These are phyloP conservation scores for Stephania japonica DNA, from an alignment of 164 flowering plant species.

Conservation along the genomic window DNA sequence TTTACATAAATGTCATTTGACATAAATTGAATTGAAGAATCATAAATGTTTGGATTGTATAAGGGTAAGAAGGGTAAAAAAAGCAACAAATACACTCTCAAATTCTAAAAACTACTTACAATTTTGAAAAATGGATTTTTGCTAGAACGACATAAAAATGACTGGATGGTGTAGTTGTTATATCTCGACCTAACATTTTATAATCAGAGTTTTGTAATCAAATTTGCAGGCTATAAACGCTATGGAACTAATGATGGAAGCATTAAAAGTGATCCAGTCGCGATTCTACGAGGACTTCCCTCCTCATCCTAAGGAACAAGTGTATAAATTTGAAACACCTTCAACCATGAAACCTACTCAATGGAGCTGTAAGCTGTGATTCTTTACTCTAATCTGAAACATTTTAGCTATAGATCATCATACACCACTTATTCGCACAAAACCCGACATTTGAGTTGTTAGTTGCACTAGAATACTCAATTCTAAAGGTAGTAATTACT, in stretches of 20 bases:
- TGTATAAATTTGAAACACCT: slow-evolving; percentile 86
- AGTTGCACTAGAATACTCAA: background rate
- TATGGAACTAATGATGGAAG: slow-evolving; percentile 91
- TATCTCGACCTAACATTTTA: background rate
- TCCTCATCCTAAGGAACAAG: slow-evolving; percentile 75
- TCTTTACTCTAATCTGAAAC: background rate
- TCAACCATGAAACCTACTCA: slow-evolving; percentile 99
- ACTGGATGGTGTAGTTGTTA: background rate
- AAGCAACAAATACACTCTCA: no score
- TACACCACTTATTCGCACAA: no score
- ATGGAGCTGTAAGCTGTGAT: slow-evolving; percentile 69
- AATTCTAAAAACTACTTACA: no score
- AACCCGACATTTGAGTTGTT: background rate
- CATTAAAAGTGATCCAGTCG: slow-evolving; percentile 68
- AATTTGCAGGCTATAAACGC: slow-evolving; percentile 79
- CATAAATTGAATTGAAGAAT: no score
- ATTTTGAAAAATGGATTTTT: background rate
- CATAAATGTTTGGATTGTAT: no score
- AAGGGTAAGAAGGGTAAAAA: no score
- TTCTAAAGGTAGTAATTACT: slow-evolving; percentile 3
- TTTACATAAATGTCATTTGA: no score
- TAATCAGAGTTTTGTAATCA: background rate
- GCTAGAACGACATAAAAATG: background rate
- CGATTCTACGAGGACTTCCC: slow-evolving; percentile 86
- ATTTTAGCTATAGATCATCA: background rate